Base-by-base conservation (phyloP, 2,329 filamentous ascomycete genomes). In the Neonectria neomacrospora region DNA sequence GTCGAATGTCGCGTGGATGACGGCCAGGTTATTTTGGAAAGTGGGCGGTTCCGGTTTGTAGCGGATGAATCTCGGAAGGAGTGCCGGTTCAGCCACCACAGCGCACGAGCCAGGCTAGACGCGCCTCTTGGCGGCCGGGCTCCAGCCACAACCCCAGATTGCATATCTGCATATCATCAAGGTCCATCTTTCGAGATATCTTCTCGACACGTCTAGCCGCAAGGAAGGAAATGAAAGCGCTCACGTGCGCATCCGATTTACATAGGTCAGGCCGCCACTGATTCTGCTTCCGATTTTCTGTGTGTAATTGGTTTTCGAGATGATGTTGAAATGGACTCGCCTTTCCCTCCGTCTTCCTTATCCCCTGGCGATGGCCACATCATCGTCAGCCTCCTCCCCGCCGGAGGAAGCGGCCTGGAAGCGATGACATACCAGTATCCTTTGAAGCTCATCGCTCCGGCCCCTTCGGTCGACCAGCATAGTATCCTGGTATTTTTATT, bases 351-450 rank as follows among this genome's bases (percentile, higher is more conserved):
- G 54, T 92, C 92, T 28, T 86, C 90, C 41, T 91, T 92, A 23
- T 83, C 85, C 56, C 88, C 94, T 22, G 96, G 96, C 61, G 85
- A 92, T 74, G 96, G 96, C 64, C 86, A 84, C 67, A 91, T 97
- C 69, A 84, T 93, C 56, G 88, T 93, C 61, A 87, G 87, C 20
- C 81, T 92, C 6, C 84, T 94, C 10, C 92, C 94, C 37, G 89
- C 90, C 32, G 85, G 86, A 26, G 86, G 86, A 51, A 92, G 92
- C 14, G 88, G 89, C 48, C 85, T 97, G 30, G 88, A 90, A 64
- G 87, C 85, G 32, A 87, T 97, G 68, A 90, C 90, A 37, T 98
- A 96, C 76, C 93, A 97, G 77, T 99, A 98, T 74, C 96, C 96
- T 1, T 85, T 99, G 50, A 99, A 99, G 78, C 86, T 99, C 61